phyloP scores from a whole-genome alignment of 1,284 basidiomycete species.

The Cutaneotrichosporon sp. region DNA sequence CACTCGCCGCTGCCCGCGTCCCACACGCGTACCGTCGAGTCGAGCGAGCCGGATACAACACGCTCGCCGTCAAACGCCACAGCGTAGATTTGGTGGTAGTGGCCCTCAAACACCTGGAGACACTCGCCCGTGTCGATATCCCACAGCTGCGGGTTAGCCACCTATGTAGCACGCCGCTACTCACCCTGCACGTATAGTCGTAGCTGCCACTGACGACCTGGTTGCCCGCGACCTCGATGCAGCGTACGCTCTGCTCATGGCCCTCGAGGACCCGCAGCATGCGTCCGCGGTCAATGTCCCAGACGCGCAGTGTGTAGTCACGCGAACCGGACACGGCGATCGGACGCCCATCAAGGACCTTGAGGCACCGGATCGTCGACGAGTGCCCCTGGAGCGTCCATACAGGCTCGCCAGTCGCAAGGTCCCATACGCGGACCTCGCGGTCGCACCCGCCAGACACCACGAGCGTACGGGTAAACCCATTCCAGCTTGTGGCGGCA shows the following conservation, averaged over 20 bases:
- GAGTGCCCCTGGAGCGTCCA: conserved; percentile 78
- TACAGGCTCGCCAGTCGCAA: conserved; percentile 71
- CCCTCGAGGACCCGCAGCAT: conserved; percentile 67
- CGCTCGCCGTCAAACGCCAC: conserved; percentile 85
- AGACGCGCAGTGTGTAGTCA: conserved; percentile 80
- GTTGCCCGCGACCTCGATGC: conserved; percentile 78
- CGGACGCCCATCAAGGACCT: conserved; percentile 78
- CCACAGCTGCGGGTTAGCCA: conserved; percentile 60
- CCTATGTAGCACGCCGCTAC: conserved; percentile 32
- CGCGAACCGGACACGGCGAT: conserved; percentile 85
- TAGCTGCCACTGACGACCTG: conserved; percentile 83
- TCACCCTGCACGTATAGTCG: conserved; percentile 72
- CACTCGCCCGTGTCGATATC: conserved; percentile 78
- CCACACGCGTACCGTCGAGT: conserved; percentile 89
- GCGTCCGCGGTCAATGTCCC: conserved; percentile 80
- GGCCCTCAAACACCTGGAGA: conserved; percentile 76
- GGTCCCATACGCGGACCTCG: conserved; percentile 84
- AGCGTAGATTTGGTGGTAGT: conserved; percentile 87
- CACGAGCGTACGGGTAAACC: conserved; percentile 59
- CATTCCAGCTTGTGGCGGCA: conserved; percentile 62
- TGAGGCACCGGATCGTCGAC: conserved; percentile 86
- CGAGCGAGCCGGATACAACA: conserved; percentile 81
- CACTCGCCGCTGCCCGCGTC: conserved; percentile 71
- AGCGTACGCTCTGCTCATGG: conserved; percentile 77
- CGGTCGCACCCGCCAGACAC: conserved; percentile 93